phyloP scores from a whole-genome alignment of 1,284 basidiomycete species.

The Ceratobasidium sp. region DNA sequence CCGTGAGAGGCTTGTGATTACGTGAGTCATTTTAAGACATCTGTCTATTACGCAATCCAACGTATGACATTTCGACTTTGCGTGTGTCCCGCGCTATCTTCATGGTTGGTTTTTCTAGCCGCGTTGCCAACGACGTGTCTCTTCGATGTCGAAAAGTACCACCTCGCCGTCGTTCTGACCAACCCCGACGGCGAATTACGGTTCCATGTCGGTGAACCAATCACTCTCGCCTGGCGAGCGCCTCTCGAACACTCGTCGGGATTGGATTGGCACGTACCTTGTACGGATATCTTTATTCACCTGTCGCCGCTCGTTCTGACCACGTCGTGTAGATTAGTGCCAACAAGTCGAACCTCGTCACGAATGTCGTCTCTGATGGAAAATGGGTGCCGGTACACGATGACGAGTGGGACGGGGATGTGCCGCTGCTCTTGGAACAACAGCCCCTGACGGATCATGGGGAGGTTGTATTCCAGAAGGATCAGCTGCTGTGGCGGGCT shows the following conservation, averaged over 20 bases:
- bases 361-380: constrained; percentile 87
- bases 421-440: constrained; percentile 66
- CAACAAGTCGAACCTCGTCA: constrained; percentile 85
- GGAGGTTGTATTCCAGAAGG: constrained; percentile 79
- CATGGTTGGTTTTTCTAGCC: constrained; percentile 62
- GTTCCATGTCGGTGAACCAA: constrained; percentile 93
- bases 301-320: neutral
- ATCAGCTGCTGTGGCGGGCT: constrained; percentile 86
- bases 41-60: neutral
- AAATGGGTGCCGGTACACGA: constrained; percentile 92
- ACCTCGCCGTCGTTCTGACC: constrained; percentile 71
- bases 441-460: constrained; percentile 65
- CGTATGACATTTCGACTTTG: neutral
- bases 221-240: constrained; percentile 88
- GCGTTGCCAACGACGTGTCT: constrained; percentile 84
- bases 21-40: constrained; percentile 64
- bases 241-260: constrained; percentile 91
- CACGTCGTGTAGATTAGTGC: constrained; percentile 76
- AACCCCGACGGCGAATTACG: constrained; percentile 63
- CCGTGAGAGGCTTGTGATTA: constrained; percentile 88
- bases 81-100: neutral
- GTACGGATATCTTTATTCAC: constrained; percentile 58
- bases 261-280: constrained; percentile 97
- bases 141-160: constrained; percentile 85
- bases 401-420: constrained; percentile 94